Evolutionary conservation across 2,329 filamentous ascomycete species (phyloP), one percentile per base, ranked within the genome.

Genomic region (Fusarium coffeatum): DNA sequence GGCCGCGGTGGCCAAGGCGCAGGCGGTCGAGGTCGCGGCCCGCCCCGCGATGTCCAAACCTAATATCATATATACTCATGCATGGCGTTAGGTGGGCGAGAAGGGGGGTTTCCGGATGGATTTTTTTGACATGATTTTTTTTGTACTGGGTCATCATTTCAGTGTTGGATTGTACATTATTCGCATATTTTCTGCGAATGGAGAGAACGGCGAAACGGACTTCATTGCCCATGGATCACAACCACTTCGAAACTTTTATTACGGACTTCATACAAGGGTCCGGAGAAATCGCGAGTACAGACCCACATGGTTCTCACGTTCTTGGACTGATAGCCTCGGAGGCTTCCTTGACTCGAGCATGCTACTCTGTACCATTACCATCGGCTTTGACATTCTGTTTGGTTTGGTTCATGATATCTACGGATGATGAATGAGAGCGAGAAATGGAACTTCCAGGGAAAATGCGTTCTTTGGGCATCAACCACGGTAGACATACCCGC

Each of bases 121-220:
- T 69, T 76, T 70, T 48, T 76, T 71, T 76, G 72, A 76, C 72
- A 77, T 77, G 74, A 67, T 67, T 74, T 77, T 74, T 54, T 49
- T 73, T 74, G 72, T 75, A 75, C 68, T 67, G 66, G 66, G 68
- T 70, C 71, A 67, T 71, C 73, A 67, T 77, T 77, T 77, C 59
- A 70, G 55, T 77, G 76, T 81, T 80, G 79, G 79, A 81, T 80
- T 81, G 80, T 81, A 81, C 76, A 81, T 77, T 81, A 80, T 79
- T 80, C 79, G 78, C 78, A 73, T 72, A 71, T 76, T 75, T 73
- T 73, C 42, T 74, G 80, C 80, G 80, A 79, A 80, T 77, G 69
- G 78, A 76, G 70, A 76, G 73, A 76, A 73, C 62, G 76, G 78
- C 78, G 75, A 78, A 53, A 69, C 65, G 75, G 78, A 72, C 57